phyloP scores from a whole-genome alignment of 306 rosid species.

The Mimosa bimucronata region DNA sequence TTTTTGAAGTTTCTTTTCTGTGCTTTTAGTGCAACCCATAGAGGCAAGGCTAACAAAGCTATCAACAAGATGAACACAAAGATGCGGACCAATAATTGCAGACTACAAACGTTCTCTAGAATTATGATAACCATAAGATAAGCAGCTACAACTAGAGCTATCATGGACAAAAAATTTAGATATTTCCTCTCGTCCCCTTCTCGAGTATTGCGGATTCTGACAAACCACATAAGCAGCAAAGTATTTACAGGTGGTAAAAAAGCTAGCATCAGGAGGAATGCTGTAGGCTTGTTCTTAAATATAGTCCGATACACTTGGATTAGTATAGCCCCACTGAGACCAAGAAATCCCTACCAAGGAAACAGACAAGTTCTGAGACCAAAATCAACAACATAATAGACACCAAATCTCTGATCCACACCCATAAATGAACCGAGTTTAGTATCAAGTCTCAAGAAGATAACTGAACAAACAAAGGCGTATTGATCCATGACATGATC shows the following conservation, averaged over 20 bases:
- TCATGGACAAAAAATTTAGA: constrained; percentile 58
- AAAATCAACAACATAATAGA: constrained; percentile 13
- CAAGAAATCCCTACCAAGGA: constrained; percentile 73
- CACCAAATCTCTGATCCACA: not conserved
- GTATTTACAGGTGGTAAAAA: constrained; percentile 64
- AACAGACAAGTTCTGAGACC: not conserved
- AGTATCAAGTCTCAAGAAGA: not conserved
- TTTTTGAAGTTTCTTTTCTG: constrained; percentile 28
- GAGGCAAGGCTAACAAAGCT: constrained; percentile 57
- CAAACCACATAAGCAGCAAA: constrained; percentile 64
- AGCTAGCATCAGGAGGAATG: constrained; percentile 71
- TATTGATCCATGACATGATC: not conserved
- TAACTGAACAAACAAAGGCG: not conserved
- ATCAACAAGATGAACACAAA: constrained; percentile 51
- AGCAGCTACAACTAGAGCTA: constrained; percentile 62
- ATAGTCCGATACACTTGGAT: constrained; percentile 62
- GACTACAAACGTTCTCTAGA: constrained; percentile 49
- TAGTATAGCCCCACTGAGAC: constrained; percentile 73
- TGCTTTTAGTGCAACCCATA: constrained; percentile 58
- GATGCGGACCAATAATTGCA: constrained; percentile 41
- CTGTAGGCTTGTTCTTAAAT: constrained; percentile 55
- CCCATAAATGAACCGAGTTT: not conserved
- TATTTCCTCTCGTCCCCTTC: constrained; percentile 58
- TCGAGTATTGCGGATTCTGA: constrained; percentile 60
- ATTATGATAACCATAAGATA: constrained; percentile 69